These are phyloP conservation scores for Fusarium sp. DNA, from an alignment of 2,329 filamentous ascomycete genomes.

Conservation along the genomic window DNA sequence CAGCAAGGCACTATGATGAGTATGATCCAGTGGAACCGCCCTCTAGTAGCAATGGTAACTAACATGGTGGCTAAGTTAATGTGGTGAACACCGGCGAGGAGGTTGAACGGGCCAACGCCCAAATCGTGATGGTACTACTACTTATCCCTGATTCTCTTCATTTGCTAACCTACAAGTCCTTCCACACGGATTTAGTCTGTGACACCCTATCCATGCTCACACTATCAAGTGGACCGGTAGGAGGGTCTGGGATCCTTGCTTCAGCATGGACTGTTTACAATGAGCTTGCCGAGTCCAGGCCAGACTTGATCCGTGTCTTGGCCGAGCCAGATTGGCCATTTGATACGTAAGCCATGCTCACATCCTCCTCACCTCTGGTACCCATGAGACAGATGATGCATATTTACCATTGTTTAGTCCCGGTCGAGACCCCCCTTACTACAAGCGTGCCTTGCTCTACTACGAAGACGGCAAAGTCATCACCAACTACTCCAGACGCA, in stretches of 20 bases:
- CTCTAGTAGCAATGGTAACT: conserved; percentile 40
- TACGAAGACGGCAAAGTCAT: conserved; percentile 1
- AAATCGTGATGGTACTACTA: not conserved
- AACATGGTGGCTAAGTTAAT: not conserved
- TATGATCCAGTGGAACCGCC: conserved; percentile 32
- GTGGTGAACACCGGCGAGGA: not conserved
- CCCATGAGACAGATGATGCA: not conserved
- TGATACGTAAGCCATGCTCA: conserved; percentile 7
- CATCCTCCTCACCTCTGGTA: not conserved
- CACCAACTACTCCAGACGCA: conserved; percentile 1
- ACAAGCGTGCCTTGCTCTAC: conserved; percentile 8
- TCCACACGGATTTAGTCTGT: not conserved
- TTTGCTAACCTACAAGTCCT: not conserved
- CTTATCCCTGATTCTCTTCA: not conserved
- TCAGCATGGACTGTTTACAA: conserved; percentile 71
- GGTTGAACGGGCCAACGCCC: not conserved
- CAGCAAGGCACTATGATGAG: conserved; percentile 37
- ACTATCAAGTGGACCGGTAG: conserved; percentile 41
- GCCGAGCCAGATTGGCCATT: conserved; percentile 48
- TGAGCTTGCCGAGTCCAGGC: conserved; percentile 65
- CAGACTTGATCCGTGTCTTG: conserved; percentile 68
- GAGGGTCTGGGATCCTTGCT: conserved; percentile 66
- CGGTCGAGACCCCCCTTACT: conserved; percentile 4
- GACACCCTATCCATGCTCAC: conserved; percentile 64
- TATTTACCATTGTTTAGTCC: not conserved